Conservation (phyloP, 352 stramenopile genomes). For the Aphanomyces stellatus region DNA sequence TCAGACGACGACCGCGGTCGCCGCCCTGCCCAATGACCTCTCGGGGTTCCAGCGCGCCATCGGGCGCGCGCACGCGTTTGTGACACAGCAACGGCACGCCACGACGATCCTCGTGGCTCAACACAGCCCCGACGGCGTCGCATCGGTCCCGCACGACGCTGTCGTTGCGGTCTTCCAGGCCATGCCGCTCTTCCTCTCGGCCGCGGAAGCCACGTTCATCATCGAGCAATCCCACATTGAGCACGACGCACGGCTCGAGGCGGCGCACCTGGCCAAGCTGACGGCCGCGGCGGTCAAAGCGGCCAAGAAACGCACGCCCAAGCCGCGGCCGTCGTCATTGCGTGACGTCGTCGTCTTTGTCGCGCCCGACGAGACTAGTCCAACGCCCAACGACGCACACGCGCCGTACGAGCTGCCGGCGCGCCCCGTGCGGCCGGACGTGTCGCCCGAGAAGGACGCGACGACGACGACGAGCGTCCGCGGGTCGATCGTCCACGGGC, state of each 20-base stretch:
- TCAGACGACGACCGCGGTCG: not conserved
- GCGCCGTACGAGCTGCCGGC: not conserved
- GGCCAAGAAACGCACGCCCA: not conserved
- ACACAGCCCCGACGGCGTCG: not conserved
- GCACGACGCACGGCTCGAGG: not conserved
- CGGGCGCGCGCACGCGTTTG: not conserved
- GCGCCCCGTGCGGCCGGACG: not conserved
- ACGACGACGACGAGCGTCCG: no score
- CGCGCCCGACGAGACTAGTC: not conserved
- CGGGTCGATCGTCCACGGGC: not conserved
- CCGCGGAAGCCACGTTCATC: not conserved
- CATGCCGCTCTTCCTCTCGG: slow-evolving; percentile 6
- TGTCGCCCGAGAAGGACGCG: not conserved
- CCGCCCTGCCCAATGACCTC: not conserved
- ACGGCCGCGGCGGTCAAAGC: not conserved
- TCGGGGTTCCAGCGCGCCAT: not conserved
- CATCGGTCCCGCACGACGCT: not conserved
- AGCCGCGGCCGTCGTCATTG: not conserved
- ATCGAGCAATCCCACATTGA: not conserved
- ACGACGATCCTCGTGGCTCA: not conserved
- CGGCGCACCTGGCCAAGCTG: slow-evolving; percentile 1
- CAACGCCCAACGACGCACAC: slow-evolving; percentile 6
- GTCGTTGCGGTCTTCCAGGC: not conserved
- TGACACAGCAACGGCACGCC: not conserved
- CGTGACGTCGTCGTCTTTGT: slow-evolving; percentile 8